Conservation (phyloP, 2,329 filamentous ascomycete species). For the Claviceps quebecensis region DNA sequence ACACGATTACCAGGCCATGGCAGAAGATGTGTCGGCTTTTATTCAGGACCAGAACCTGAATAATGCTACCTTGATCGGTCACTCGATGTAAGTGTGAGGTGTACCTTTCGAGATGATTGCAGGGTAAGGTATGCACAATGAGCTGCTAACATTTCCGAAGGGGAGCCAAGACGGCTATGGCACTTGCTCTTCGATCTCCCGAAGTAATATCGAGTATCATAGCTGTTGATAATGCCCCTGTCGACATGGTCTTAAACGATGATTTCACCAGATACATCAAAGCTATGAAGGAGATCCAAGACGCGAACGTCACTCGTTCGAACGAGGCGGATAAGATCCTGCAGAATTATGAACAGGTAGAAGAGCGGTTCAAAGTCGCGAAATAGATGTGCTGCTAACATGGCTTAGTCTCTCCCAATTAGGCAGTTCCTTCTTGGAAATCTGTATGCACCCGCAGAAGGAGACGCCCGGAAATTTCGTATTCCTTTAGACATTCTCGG, state of each 20-base stretch:
- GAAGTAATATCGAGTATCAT: constrained; percentile 56
- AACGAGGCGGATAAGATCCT: constrained; percentile 72
- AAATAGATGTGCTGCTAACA: background rate
- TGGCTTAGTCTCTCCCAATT: constrained; percentile 46
- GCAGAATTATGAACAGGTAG: constrained; percentile 54
- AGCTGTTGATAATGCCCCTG: constrained; percentile 81
- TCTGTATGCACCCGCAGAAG: constrained; percentile 41
- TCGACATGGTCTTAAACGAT: constrained; percentile 60
- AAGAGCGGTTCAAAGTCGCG: constrained; percentile 1
- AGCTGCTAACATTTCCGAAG: constrained; percentile 22
- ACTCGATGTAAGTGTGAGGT: constrained; percentile 59
- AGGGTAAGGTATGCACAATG: background rate
- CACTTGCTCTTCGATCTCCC: constrained; percentile 60
- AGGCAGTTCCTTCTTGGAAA: constrained; percentile 90
- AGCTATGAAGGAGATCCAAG: constrained; percentile 73
- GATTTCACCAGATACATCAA: constrained; percentile 70
- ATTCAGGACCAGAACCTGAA: constrained; percentile 56
- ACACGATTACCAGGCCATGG: constrained; percentile 75
- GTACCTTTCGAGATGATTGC: background rate
- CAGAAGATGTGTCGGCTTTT: constrained; percentile 69
- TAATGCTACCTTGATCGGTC: constrained; percentile 68
- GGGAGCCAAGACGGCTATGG: constrained; percentile 90
- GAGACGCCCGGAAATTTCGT: constrained; percentile 54
- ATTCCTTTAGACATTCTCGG: constrained; percentile 64
- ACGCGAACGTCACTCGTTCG: constrained; percentile 50